phyloP scores from a whole-genome alignment of 371 early-diverging fungal species.

The Syncephalastrum monosporum region DNA sequence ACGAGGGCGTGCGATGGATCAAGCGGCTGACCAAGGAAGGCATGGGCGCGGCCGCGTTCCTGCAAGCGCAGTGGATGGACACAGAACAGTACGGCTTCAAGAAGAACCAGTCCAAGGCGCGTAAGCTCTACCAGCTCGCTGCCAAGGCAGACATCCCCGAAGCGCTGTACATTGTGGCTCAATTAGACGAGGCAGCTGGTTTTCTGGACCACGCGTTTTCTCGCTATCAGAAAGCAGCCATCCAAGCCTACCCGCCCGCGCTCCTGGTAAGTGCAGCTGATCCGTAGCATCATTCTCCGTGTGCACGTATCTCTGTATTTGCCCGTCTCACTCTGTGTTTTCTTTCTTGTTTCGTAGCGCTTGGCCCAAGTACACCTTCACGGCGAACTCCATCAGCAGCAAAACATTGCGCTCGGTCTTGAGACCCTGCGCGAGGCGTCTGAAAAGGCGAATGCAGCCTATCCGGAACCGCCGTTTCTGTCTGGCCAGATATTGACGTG shows the following conservation, averaged over 20 bases:
- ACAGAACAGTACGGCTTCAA: constrained; percentile 56
- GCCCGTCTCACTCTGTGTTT: no score
- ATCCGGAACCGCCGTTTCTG: constrained; percentile 40
- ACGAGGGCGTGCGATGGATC: constrained; percentile 72
- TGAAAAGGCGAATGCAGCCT: constrained; percentile 26
- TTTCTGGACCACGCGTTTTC: no score
- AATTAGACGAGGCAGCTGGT: constrained; percentile 33
- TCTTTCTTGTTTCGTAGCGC: constrained; percentile 17
- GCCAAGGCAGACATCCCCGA: constrained; percentile 24
- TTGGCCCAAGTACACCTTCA: constrained; percentile 38
- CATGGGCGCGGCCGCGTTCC: constrained; percentile 68
- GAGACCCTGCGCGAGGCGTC: constrained; percentile 33
- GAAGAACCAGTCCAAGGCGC: constrained; percentile 44
- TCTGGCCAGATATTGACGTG: constrained; percentile 33
- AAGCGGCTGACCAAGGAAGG: constrained; percentile 64
- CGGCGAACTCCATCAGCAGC: constrained; percentile 41
- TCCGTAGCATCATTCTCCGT: no score
- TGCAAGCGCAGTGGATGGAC: constrained; percentile 71
- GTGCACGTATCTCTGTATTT: no score
- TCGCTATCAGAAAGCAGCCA: constrained; percentile 67
- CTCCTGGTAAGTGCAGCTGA: no score
- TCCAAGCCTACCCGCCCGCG: constrained; percentile 59
- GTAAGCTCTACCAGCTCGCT: constrained; percentile 35
- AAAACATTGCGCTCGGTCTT: constrained; percentile 28
- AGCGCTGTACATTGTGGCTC: constrained; percentile 24